Percentiles rank a stretch among this genome's conserved stretches.
Evolutionary conservation across 345 rosid genomes (phyloP).

Genomic region (Euphorbia peplus): DNA sequence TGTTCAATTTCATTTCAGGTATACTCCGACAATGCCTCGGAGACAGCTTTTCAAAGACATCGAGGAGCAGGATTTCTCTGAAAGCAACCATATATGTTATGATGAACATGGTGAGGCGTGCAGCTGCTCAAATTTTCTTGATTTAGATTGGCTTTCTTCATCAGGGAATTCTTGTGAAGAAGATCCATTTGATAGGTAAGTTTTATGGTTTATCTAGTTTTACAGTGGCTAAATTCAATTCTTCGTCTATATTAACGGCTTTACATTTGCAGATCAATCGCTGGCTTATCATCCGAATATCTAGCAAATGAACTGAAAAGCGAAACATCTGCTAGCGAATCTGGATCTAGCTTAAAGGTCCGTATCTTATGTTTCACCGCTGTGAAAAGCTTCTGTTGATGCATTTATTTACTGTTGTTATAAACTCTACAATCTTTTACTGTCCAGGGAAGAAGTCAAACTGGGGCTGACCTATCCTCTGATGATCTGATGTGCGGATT

Average conservation of each 20-base stretch:
- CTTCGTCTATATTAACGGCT: not conserved
- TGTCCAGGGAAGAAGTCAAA: constrained; percentile 43
- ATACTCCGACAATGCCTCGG: constrained; percentile 32
- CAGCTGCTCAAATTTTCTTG: constrained; percentile 61
- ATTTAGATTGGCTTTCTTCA: constrained; percentile 85
- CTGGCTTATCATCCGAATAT: constrained; percentile 52
- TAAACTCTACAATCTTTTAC: not conserved
- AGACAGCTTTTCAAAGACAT: constrained; percentile 36
- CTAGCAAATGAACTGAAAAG: constrained; percentile 37
- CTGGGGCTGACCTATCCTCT: constrained; percentile 5
- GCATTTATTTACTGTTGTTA: no score
- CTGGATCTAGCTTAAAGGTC: constrained; percentile 50
- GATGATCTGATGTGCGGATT: constrained; percentile 28
- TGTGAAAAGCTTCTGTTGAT: not conserved
- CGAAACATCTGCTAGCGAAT: constrained; percentile 45
- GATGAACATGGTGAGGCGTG: constrained; percentile 53
- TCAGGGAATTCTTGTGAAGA: constrained; percentile 88
- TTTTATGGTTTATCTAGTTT: not conserved
- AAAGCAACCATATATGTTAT: constrained; percentile 42
- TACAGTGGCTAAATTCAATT: not conserved
- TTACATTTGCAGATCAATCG: constrained; percentile 49
- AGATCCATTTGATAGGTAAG: constrained; percentile 64
- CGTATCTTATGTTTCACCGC: constrained; percentile 10
- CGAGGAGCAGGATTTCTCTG: constrained; percentile 39
- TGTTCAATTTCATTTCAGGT: constrained; percentile 36